A percentile compares a stretch with the other conserved stretches of the same genome.
phyloP scores from a whole-genome alignment of 192 early-diverging fungal species.

The Rhizoclosmatium globosum region DNA sequence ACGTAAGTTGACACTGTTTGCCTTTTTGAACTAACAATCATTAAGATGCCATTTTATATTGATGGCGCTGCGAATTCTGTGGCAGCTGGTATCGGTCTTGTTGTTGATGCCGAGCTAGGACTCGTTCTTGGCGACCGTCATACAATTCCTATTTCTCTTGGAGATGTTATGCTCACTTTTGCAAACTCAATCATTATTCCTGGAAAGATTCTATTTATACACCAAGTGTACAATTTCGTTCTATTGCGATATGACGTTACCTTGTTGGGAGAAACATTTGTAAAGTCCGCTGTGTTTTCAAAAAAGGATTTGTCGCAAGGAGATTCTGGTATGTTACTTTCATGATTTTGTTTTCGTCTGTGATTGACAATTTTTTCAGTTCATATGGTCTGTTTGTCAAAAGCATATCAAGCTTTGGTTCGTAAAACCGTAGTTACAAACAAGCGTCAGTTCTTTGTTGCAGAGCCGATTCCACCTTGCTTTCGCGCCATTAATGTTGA shows the following conservation, averaged over 20 bases:
- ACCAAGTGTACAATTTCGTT: slow-evolving; percentile 87
- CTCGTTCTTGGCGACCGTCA: slow-evolving; percentile 82
- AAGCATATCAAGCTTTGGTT: slow-evolving; percentile 51
- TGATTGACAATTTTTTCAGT: slow-evolving; percentile 17
- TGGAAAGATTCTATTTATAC: slow-evolving; percentile 78
- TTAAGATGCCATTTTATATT: slow-evolving; percentile 54
- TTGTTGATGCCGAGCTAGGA: slow-evolving; percentile 71
- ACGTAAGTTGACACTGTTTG: slow-evolving; percentile 49
- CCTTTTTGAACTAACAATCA: not conserved
- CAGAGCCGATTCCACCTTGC: slow-evolving; percentile 49
- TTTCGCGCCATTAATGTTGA: slow-evolving; percentile 53
- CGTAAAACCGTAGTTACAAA: slow-evolving; percentile 56
- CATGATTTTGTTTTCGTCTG: not conserved
- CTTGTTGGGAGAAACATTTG: slow-evolving; percentile 74
- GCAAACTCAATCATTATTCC: slow-evolving; percentile 86
- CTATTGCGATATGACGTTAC: slow-evolving; percentile 81
- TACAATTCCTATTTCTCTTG: slow-evolving; percentile 77
- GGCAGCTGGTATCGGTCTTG: slow-evolving; percentile 56
- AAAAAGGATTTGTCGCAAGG: slow-evolving; percentile 37
- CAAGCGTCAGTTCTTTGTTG: slow-evolving; percentile 51
- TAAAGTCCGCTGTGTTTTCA: slow-evolving; percentile 34
- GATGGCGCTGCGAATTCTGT: slow-evolving; percentile 65
- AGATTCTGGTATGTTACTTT: slow-evolving; percentile 35
- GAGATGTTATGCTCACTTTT: slow-evolving; percentile 87
- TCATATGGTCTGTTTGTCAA: slow-evolving; percentile 48